Conservation (phyloP, 176 grass and related monocot genomes). For the Raddia distichophylla region DNA sequence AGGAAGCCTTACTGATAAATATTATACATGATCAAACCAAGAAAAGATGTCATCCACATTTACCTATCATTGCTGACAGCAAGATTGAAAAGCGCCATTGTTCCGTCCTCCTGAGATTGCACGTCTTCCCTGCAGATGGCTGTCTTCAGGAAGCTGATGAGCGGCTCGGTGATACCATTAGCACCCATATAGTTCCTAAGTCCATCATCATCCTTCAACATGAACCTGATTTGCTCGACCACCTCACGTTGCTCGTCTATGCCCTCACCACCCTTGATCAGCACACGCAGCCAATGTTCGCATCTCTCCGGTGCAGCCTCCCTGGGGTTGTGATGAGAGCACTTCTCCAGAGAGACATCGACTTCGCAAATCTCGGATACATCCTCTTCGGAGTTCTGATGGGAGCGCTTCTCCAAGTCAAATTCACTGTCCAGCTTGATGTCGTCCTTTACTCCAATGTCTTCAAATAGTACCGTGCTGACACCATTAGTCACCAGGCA, state of each 20-base stretch:
- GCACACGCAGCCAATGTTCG: conserved; percentile 54
- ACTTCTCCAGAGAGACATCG: conserved; percentile 19
- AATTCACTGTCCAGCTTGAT: conserved; percentile 9
- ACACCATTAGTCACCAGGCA: conserved; percentile 35
- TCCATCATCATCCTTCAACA: conserved; percentile 70
- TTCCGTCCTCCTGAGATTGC: conserved; percentile 57
- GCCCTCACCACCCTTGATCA: conserved; percentile 42
- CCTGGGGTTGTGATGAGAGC: conserved; percentile 16
- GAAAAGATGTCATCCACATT: not conserved
- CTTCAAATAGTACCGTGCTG: conserved; percentile 42
- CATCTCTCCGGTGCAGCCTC: conserved; percentile 44
- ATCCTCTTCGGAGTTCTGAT: conserved; percentile 31
- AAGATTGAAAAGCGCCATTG: conserved; percentile 90
- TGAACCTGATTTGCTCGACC: conserved; percentile 67
- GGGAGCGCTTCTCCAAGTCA: conserved; percentile 31
- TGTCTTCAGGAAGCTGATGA: conserved; percentile 58
- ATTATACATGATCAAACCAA: not conserved
- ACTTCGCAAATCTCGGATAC: conserved; percentile 51
- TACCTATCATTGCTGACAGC: conserved; percentile 89
- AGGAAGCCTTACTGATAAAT: not conserved
- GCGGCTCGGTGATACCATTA: conserved; percentile 62
- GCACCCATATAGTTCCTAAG: conserved; percentile 62
- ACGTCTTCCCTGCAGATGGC: conserved; percentile 55
- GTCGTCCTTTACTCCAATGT: conserved; percentile 26
- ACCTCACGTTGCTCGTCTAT: conserved; percentile 47